Evolutionary conservation across 108 stramenopile genomes (phyloP), one percentile per base, ranked within the genome.

Genomic region (Bacterosira constricta): DNA sequence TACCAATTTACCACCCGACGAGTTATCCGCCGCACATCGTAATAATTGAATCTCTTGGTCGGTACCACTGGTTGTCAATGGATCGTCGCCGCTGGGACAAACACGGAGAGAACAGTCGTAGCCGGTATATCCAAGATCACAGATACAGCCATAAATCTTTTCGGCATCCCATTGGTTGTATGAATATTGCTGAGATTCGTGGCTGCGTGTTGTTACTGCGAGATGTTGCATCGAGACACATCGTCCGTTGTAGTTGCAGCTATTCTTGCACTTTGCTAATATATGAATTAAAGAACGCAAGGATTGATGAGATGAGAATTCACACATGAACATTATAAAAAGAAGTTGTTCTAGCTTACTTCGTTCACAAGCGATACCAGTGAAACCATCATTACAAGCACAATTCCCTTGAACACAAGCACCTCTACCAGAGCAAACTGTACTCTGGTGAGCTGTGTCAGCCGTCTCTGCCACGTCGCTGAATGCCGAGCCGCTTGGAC

Each of bases 111-210:
- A 76, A 62, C 93, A 94, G 55, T 85, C 85, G 35, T 59, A 69
- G 0, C 91, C 91, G 17, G 45, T 38, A 61, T 65, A 92, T 20
- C 90, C 90, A 12, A 31, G 50, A 61, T 92, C 93, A 55, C 93
- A 94, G 2, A 77, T 32, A 65, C 93, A 95, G 37, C 93, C 90
- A 57, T 85, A 87, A n/a, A 90, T 64, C 69, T 86, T 93, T 10
- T 86, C 75, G 2, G 83, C 86, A 34, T 95, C 93, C 87, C 90
- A 92, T 41, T 50, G 45, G 21, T 63, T 38, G 38, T 83, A 83
- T 1, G 68, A 17, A 51, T 42, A 78, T 65, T 59, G 54, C 44
- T 70, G 56, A 1, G 77, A 78, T 27, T 59, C 34, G 11, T 65
- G 63, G 58, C 75, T 70, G 13, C 78, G 59, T 13, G 69, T 78